Evolutionary conservation across 2,329 filamentous ascomycete species (phyloP), one percentile per base, ranked within the genome.

Genomic region (Ceratocystiopsis brevicomis): DNA sequence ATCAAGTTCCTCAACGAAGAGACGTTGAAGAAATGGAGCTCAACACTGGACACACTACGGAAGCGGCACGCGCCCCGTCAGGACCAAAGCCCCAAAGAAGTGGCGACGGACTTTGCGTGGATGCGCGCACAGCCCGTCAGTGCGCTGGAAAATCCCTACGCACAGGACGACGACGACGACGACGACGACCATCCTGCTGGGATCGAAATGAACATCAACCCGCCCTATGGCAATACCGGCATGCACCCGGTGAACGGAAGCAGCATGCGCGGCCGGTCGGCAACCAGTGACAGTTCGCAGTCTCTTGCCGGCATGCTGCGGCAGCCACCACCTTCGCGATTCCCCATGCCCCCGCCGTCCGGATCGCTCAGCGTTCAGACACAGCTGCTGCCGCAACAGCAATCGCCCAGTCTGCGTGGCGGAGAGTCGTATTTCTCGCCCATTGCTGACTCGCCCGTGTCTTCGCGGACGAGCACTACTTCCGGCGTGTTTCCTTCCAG

Each of bases 341-440:
- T 87, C 57, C 81, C 82, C 11, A 61, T 81, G 46, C 73, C 73
- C 30, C 66, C 69, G 25, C 67, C 67, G 0, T 66, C 71, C 2
- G 57, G 59, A 2, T 59, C 72, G 37, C 68, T 94, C 38, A 85
- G 76, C 48, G 61, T 95, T 21, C 81, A 88, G 53, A 78, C 72
- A 1, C 64, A 69, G 49, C 49, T 59, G 40, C 49, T 50, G 10
- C 49, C 54, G 16, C 53, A 54, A 16, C 56, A 63, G 39, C 60
- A 66, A 41, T 59, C 61, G 14, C 80, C 83, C 1, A 65, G 67
- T 21, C 66, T 73, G 17, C 68, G 73, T 42, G 67, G 65, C 34
- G 73, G 67, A n/a, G 84, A 86, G 46, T 95, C 87, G 4, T 96
- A 95, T 61, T 98, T 98, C 60, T 96, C 88, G 0, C 90, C 90